Conservation (phyloP, 257 asterid species). For the Vinca minor region DNA sequence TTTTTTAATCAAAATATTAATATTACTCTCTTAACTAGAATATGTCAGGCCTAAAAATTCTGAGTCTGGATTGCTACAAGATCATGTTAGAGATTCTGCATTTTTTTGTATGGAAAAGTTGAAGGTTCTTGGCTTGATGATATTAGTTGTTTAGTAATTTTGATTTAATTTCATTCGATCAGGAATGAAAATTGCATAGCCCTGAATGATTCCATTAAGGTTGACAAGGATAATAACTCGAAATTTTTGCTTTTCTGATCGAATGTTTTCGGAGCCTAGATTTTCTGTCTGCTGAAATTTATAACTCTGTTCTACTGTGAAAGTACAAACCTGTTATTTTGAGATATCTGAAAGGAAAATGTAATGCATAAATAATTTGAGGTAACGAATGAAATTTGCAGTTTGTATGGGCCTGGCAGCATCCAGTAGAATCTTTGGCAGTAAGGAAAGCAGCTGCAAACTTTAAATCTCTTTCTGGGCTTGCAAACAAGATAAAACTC, state of each 20-base stretch:
- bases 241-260: too few species aligned
- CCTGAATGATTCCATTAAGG: too few species aligned
- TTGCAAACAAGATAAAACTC: constrained; percentile 76
- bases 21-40: too few species aligned
- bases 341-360: background rate
- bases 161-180: background rate
- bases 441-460: constrained; percentile 59
- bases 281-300: background rate
- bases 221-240: background rate
- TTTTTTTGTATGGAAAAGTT: background rate
- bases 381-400: constrained; percentile 24
- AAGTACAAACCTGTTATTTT: background rate
- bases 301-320: background rate
- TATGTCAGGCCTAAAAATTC: too few species aligned
- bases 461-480: constrained; percentile 73
- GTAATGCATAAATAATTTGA: too few species aligned
- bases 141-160: background rate
- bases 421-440: constrained; percentile 74
- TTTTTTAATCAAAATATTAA: too few species aligned
- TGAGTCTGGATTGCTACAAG: background rate
- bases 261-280: too few species aligned
- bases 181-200: background rate
- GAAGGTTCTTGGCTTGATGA: background rate
- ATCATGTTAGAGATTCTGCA: background rate
- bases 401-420: constrained; percentile 99